Base-by-base conservation (phyloP, 2,329 filamentous ascomycete genomes). In the Pyrenophora graminea region DNA sequence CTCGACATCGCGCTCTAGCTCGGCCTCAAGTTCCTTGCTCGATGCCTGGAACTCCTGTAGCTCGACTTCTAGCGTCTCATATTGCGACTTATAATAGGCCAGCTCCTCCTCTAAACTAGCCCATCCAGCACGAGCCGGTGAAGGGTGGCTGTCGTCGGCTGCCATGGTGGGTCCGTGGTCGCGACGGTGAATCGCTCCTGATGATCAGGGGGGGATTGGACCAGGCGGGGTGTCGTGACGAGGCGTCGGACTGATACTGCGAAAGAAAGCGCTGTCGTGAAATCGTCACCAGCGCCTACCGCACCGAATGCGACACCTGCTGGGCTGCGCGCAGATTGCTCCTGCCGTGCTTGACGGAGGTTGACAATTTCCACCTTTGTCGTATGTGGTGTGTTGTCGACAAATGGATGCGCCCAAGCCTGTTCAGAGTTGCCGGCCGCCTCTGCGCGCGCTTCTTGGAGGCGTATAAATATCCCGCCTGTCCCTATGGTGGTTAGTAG, bases 1-100 rank as follows among this genome's bases (percentile, higher is more conserved):
- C 66, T 97, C 93, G 50, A 99, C 87, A 72, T 99, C 94, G 79
- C 92, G 95, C 76, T 99, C 94, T 45, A 99, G 80, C 75, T 97
- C 94, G 40, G 88, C 85, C 75, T 99, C 94, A 25, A 99, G 82
- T 74, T 97, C 94, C 72, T 91, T 89, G 74, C 92, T 97, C 47
- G 91, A 96, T 51, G 90, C 83, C 69, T 96, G 90, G 73, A 99
- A 99, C 68, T 99, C 94, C 56, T 89, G 85, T 55, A 99, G 84
- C 74, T 99, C 94, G 45, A 86, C 81, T 76, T 97, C 94, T 32
- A 99, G 83, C 71, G 91, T 86, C 76, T 95, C 91, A 77, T 97
- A 97, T 74, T 97, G 93, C 46, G 85, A 77, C 80, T 99, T 99
- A 84, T 97, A 99, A 83, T 94, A 97, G 51, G 87, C 83, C 45